Conservation (phyloP, 2,329 filamentous ascomycete genomes). For the Ophiostoma tasmaniense region DNA sequence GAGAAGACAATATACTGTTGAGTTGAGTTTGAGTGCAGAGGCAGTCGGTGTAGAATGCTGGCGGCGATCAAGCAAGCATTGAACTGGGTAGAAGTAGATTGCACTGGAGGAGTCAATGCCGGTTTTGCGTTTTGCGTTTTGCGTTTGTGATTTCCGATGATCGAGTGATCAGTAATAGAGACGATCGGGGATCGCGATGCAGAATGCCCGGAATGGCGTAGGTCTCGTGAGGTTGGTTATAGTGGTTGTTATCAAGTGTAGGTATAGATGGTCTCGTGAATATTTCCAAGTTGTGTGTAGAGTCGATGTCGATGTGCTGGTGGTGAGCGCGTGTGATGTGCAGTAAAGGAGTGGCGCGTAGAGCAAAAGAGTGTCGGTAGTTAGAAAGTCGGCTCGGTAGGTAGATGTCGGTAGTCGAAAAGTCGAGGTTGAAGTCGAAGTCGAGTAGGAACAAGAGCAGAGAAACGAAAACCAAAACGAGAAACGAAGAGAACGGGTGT, state of each 20-base stretch:
- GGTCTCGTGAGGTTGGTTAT: background rate
- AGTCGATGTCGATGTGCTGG: background rate
- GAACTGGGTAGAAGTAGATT: background rate
- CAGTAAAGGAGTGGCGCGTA: background rate
- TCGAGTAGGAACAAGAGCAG: background rate
- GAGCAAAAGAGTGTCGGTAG: background rate
- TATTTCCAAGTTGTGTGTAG: background rate
- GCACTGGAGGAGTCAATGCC: background rate
- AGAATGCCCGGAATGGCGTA: background rate
- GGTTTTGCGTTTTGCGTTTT: background rate
- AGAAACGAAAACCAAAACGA: background rate
- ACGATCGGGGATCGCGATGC: background rate
- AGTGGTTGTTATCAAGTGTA: background rate
- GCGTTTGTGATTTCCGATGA: background rate
- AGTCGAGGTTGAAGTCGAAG: background rate
- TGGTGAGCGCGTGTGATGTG: background rate
- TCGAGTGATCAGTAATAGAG: background rate
- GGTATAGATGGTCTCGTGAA: background rate
- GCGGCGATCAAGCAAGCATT: conserved; percentile 1
- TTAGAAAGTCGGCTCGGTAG: background rate
- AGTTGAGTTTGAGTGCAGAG: background rate
- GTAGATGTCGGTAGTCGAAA: background rate
- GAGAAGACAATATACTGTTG: background rate
- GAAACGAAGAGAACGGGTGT: background rate
- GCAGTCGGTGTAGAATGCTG: background rate